A percentile compares a stretch with the other conserved stretches of the same genome.
These are phyloP conservation scores for Leishmania martiniquensis DNA, from an alignment of 208 protist species.

Conservation along the genomic window DNA sequence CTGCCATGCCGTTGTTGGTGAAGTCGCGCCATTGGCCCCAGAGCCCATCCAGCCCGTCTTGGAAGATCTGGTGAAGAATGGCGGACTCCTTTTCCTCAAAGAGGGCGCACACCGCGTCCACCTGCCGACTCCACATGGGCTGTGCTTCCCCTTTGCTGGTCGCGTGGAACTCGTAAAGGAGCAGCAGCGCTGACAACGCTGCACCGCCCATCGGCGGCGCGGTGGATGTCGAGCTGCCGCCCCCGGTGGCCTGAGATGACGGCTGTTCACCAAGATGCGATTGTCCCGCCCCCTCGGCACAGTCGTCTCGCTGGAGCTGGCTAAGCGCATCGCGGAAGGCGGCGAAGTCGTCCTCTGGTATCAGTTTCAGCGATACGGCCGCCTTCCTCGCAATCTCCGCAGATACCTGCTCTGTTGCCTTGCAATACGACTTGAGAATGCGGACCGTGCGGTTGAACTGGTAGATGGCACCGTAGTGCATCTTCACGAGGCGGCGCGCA, in stretches of 20 bases:
- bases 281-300: background rate
- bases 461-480: constrained; percentile 30
- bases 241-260: background rate
- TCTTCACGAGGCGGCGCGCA: background rate
- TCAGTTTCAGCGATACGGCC: constrained; percentile 16
- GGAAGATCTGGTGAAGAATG: constrained; percentile 13
- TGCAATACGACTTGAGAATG: constrained; percentile 18
- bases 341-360: constrained; percentile 14
- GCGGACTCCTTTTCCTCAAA: constrained; percentile 23
- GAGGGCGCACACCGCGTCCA: constrained; percentile 13
- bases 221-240: background rate
- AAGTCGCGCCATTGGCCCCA: constrained; percentile 17
- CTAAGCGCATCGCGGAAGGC: constrained; percentile 6
- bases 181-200: background rate
- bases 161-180: constrained; percentile 11
- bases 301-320: background rate
- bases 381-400: background rate
- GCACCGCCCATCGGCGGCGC: background rate
- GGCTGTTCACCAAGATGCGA: background rate
- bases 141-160: background rate
- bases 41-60: constrained; percentile 5
- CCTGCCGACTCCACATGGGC: constrained; percentile 15
- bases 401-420: background rate
- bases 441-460: constrained; percentile 36
- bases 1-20: constrained; percentile 24